Base-by-base conservation (phyloP, 2,329 filamentous ascomycete genomes). In the Calonectria pteridis region DNA sequence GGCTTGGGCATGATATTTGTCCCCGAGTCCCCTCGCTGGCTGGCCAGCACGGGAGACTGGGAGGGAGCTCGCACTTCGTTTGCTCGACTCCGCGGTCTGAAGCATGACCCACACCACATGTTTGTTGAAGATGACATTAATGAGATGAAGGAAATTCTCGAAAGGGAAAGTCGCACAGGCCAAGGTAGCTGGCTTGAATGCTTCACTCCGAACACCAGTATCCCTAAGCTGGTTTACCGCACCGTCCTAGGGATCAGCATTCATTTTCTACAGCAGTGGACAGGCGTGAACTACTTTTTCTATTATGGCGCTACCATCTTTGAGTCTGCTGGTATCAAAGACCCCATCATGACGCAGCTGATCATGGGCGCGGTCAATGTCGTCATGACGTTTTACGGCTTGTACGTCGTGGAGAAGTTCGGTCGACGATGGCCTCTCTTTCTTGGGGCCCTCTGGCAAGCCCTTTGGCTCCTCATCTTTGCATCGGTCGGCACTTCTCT, bases 301-400 rank as follows among this genome's bases (percentile, higher is more conserved):
- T 91, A 92, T 83, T 94, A 93, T 79, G 90, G 90, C n/a, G 90
- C 90, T 11, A 91, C 89, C 13, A 90, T 95, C 79, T 95, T 95
- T 83, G 73, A 88, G 69, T 90, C 91, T 1, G 91, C 93, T 4
- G 93, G 93, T 73, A 88, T 95, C 59, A 83, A 88, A 2, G 92
- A 95, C 82, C 90, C 91, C 23, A 93, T 92, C 78, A 85, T 91
- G 71, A 93, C 91, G 0, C 91, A 93, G 80, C 91, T 94, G 81
- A 94, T 94, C 73, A 87, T 94, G 0, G 89, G 89, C 23, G 90
- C 89, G 7, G 91, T 94, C 76, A 95, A 95, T 78, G 92, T 94
- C 14, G 88, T 86, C 74, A 90, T 89, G 81, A 94, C 93, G 20
- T 91, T 94, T 75, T 88, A 88, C 43, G 93, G 92, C 35, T 86